phyloP scores from a whole-genome alignment of 108 stramenopile species.

The Nitzschia palea region DNA sequence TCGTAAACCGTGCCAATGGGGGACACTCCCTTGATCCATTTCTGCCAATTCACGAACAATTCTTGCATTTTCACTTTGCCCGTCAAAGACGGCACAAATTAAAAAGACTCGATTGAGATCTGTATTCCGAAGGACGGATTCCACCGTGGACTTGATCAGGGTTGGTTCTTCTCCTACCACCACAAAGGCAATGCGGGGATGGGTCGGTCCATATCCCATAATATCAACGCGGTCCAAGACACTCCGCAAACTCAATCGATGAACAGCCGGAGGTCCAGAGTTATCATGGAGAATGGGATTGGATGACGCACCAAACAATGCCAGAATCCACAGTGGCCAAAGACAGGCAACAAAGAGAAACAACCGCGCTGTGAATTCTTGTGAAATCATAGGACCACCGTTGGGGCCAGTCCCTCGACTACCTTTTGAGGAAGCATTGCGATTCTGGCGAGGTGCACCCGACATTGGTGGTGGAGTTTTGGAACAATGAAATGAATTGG shows the following conservation, averaged over 20 bases:
- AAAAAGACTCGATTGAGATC: constrained; percentile 77
- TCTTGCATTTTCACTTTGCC: constrained; percentile 4
- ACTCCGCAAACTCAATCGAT: constrained; percentile 30
- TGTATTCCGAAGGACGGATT: constrained; percentile 47
- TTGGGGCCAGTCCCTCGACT: too few species aligned
- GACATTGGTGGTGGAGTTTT: too few species aligned
- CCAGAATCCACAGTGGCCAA: constrained; percentile 53
- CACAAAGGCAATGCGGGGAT: constrained; percentile 70
- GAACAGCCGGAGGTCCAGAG: background rate
- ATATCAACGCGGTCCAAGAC: constrained; percentile 69
- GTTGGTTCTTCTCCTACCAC: constrained; percentile 44
- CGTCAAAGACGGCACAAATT: constrained; percentile 65
- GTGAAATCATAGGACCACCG: background rate
- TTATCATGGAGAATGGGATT: background rate
- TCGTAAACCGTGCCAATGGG: constrained; percentile 58
- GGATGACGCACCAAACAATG: constrained; percentile 36
- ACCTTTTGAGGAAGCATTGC: too few species aligned
- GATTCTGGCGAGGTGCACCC: too few species aligned
- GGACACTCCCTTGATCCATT: constrained; percentile 51
- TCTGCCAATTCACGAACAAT: constrained; percentile 25
- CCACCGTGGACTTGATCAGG: constrained; percentile 24
- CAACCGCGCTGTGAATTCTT: constrained; percentile 17
- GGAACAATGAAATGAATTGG: too few species aligned
- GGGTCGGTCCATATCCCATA: constrained; percentile 78
- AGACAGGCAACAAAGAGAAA: constrained; percentile 47